phyloP scores from a whole-genome alignment of 768 basidiomycete species.

The Lentinula detonsa region DNA sequence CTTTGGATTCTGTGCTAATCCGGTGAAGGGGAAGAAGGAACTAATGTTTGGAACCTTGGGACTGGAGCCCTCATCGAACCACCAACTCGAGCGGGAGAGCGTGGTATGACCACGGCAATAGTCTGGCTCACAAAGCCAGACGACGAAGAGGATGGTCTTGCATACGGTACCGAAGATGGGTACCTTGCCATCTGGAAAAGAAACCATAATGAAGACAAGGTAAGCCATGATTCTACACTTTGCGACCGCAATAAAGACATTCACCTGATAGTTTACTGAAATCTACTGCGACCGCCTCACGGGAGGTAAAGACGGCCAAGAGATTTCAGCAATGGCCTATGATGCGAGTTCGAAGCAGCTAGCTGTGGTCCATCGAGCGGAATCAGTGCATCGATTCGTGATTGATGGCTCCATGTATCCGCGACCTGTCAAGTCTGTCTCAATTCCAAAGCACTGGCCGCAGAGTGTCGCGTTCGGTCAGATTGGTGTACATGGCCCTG shows the following conservation, averaged over 20 bases:
- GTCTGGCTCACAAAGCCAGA: neutral
- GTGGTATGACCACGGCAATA: constrained; percentile 2
- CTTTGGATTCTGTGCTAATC: neutral
- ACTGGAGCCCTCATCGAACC: neutral
- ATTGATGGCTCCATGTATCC: neutral
- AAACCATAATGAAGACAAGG: neutral
- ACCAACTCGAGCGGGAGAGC: neutral
- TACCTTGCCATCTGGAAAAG: neutral
- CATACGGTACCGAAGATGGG: neutral
- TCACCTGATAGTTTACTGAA: neutral
- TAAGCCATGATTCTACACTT: neutral
- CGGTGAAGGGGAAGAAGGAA: neutral
- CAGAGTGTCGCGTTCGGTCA: neutral
- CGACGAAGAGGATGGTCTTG: neutral
- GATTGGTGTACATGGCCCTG: neutral
- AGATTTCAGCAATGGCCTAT: neutral
- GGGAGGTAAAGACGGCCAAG: neutral
- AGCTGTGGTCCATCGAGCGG: neutral
- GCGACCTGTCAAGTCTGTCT: neutral
- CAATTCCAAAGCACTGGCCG: constrained; percentile 1
- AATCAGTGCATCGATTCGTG: neutral
- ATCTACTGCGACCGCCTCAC: neutral
- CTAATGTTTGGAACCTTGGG: neutral
- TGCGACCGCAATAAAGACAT: neutral
- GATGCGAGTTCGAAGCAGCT: neutral